phyloP scores from a whole-genome alignment of 2,329 filamentous ascomycete species.

The Paecilomyces sp. region DNA sequence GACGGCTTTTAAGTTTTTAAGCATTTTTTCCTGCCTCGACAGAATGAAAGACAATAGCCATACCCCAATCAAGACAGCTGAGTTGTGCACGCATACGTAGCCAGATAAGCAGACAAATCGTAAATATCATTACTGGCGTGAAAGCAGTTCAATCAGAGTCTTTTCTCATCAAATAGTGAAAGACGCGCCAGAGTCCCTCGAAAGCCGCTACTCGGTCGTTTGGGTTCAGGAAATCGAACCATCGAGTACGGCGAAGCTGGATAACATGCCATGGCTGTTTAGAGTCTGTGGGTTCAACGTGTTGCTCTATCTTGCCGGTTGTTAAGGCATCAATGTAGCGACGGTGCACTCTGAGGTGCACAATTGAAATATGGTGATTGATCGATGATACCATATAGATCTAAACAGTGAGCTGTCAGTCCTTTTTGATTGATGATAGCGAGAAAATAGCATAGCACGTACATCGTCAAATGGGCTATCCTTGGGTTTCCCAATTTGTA shows the following conservation, averaged over 20 bases:
- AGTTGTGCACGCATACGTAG: background rate
- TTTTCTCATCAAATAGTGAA: conserved; percentile 45
- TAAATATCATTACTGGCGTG: background rate
- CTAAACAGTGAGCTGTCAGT: conserved; percentile 24
- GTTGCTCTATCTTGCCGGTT: conserved; percentile 30
- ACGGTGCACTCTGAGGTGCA: conserved; percentile 51
- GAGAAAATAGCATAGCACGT: conserved; percentile 15
- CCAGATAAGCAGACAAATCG: background rate
- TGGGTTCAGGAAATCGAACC: conserved; percentile 52
- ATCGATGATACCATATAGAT: conserved; percentile 56
- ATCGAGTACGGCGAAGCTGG: conserved; percentile 47
- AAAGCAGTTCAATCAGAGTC: conserved; percentile 1
- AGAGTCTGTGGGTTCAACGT: conserved; percentile 9
- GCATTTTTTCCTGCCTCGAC: background rate
- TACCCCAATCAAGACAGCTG: background rate
- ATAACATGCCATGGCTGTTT: conserved; percentile 46
- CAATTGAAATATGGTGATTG: conserved; percentile 55
- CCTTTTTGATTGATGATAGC: background rate
- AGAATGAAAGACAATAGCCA: background rate
- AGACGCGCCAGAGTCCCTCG: conserved; percentile 50
- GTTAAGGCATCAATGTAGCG: conserved; percentile 51
- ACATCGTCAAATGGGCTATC: conserved; percentile 48
- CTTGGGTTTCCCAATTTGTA: conserved; percentile 48
- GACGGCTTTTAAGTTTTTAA: background rate
- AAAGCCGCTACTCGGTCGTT: conserved; percentile 51